Evolutionary conservation across 257 asterid genomes (phyloP), one percentile per base, ranked within the genome.

Genomic region (Primulina huaijiensis): DNA sequence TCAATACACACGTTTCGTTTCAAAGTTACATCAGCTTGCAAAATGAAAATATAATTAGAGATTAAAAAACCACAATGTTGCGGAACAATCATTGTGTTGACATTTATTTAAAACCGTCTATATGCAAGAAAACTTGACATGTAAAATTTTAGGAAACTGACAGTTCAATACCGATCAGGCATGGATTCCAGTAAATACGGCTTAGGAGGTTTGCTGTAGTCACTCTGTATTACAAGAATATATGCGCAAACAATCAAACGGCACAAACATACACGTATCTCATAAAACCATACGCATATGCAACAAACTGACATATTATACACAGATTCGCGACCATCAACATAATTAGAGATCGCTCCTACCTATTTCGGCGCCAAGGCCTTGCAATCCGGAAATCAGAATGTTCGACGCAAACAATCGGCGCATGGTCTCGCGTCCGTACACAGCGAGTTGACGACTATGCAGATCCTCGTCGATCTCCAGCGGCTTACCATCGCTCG

Each of bases 291-390:
- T 12, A 25, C 14, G 40, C 25, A 72, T 17, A 62, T 23, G 9
- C 10, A 27, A 40, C 19, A 23, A 38, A 70, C 46, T 16, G 27
- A 5, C 12, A 17, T 25, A 25, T 2, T 6, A 30, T 40, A 59
- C 10, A 43, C 21, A 38, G 37, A 34, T 6, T 50, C 1, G 57
- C 20, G 14, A 46, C 55, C 11, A 3, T 46, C 55, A 6, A 16
- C 14, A 46, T 14, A 2, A 19, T 55, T 21, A 4, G 20, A 72
- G 11, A 64, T 9, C 35, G 17, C 33, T 5, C 62, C 34, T 62
- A 78, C 84, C 86, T 61, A 79, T 77, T 56, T 81, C 86, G 60
- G 78, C 78, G 3, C 84, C 84, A 12, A 84, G 86, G 46, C 88
- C 86, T 67, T 77, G 84, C 81, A 81, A 52, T 43, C 86, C 86